These are phyloP conservation scores for Apiotrichum akiyoshidainum DNA, from an alignment of 1,284 basidiomycete genomes.

Conservation along the genomic window DNA sequence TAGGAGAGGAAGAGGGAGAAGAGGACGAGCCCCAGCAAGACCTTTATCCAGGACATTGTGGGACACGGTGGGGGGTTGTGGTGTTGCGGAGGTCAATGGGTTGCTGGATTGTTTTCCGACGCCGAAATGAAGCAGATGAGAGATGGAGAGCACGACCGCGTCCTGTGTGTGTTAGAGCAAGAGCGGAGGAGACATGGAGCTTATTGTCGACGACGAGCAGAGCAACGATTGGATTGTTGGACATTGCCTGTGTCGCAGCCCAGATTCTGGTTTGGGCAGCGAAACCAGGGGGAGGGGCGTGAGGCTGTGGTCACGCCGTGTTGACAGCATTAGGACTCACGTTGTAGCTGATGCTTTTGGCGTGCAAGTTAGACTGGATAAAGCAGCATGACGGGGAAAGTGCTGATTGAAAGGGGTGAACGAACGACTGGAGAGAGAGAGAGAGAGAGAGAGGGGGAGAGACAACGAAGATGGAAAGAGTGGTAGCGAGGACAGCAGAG, in stretches of 20 bases:
- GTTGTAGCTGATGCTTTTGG: too few relatives aligned
- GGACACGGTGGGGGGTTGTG: neutral
- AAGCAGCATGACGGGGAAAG: neutral
- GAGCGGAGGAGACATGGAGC: too few relatives aligned
- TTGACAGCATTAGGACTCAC: too few relatives aligned
- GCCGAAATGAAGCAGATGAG: neutral
- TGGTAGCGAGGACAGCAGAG: neutral
- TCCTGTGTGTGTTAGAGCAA: too few relatives aligned
- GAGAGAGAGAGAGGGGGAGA: neutral
- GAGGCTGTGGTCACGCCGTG: too few relatives aligned
- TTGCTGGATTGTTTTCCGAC: neutral
- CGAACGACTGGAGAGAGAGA: neutral
- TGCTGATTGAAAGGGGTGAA: neutral
- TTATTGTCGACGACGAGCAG: too few relatives aligned
- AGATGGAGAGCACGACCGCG: neutral
- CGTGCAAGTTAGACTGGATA: neutral
- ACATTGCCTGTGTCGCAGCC: too few relatives aligned
- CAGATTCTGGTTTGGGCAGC: too few relatives aligned
- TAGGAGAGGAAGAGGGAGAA: constrained; percentile 15
- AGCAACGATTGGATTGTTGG: too few relatives aligned
- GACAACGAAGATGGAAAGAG: neutral
- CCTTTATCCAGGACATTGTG: constrained; percentile 13
- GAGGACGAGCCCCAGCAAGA: constrained; percentile 13
- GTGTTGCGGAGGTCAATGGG: neutral
- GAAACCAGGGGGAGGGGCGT: too few relatives aligned